Percentiles rank a stretch among this genome's conserved stretches.
Evolutionary conservation across 768 basidiomycete genomes (phyloP).

Genomic region (Glaciozyma antarctica): DNA sequence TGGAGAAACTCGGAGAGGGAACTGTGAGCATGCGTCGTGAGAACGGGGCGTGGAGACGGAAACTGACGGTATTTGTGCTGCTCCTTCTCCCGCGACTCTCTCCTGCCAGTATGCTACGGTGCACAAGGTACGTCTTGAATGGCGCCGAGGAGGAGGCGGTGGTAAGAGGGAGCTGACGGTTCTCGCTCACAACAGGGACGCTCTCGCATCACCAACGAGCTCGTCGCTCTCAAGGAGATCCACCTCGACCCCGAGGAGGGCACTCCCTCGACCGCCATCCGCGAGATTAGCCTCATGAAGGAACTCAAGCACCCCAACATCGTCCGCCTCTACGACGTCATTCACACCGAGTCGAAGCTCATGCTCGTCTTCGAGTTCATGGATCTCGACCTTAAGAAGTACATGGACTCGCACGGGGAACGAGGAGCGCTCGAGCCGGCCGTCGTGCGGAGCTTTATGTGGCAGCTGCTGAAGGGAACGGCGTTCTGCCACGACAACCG

Average conservation of each 20-base stretch:
- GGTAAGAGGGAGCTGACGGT: neutral
- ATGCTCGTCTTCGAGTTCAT: constrained; percentile 98
- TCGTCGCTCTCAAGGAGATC: constrained; percentile 96
- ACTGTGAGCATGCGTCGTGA: constrained; percentile 8
- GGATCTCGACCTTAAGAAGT: constrained; percentile 96
- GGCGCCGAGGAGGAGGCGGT: neutral
- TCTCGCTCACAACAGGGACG: constrained; percentile 56
- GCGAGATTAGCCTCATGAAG: constrained; percentile 98
- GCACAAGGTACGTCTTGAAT: constrained; percentile 40
- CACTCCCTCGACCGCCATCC: constrained; percentile 94
- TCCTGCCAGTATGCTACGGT: constrained; percentile 41
- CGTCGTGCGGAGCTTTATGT: constrained; percentile 92
- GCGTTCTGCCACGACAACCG: constrained; percentile 98
- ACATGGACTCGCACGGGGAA: constrained; percentile 97
- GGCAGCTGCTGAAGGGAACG: constrained; percentile 90
- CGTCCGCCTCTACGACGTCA: constrained; percentile 94
- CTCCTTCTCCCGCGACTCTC: neutral
- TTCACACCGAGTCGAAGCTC: constrained; percentile 95
- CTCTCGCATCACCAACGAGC: constrained; percentile 94
- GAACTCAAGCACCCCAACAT: constrained; percentile 99
- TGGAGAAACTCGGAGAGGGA: constrained; percentile 45
- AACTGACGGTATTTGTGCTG: no score
- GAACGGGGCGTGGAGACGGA: neutral
- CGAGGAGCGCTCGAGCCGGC: constrained; percentile 76
- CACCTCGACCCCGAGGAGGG: constrained; percentile 99